phyloP scores from a whole-genome alignment of 441 rosid genomes.

The Lepidium campestre region DNA sequence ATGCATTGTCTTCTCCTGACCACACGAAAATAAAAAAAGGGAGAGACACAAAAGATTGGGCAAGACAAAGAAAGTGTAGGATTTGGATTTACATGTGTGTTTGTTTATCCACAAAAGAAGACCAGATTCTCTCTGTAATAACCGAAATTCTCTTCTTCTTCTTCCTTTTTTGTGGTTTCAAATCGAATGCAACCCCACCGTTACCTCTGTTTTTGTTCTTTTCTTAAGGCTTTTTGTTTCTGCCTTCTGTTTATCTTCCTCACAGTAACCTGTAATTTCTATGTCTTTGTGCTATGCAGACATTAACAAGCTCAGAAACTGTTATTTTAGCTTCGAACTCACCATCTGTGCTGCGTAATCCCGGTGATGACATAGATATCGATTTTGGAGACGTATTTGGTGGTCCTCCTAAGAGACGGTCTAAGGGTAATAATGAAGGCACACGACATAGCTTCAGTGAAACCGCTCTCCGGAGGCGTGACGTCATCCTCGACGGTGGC shows the following conservation, averaged over 20 bases:
- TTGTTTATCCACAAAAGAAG: conserved; percentile 23
- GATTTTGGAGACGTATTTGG: conserved; percentile 91
- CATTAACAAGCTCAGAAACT: conserved; percentile 5
- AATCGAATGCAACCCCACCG: conserved; percentile 22
- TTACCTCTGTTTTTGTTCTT: conserved; percentile 3
- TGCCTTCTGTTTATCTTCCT: not conserved
- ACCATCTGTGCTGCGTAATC: conserved; percentile 4
- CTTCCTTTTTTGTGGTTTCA: conserved; percentile 21
- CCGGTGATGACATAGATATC: conserved; percentile 40
- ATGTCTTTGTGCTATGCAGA: conserved; percentile 35
- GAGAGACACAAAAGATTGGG: not conserved
- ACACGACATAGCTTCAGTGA: conserved; percentile 42
- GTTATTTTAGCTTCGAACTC: conserved; percentile 37
- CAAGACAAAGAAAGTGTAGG: not conserved
- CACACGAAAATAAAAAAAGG: not conserved
- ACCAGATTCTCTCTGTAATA: conserved; percentile 14
- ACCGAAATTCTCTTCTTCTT: not conserved
- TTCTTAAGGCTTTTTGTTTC: not conserved
- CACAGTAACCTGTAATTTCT: not conserved
- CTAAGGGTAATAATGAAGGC: conserved; percentile 31
- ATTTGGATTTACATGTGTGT: conserved; percentile 15
- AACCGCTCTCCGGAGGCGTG: conserved; percentile 15
- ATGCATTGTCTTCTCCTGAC: conserved; percentile 4
- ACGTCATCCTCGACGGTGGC: conserved; percentile 2
- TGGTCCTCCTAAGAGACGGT: conserved; percentile 79